Evolutionary conservation across 2,329 filamentous ascomycete genomes (phyloP).

Genomic region (Fusarium sp.): DNA sequence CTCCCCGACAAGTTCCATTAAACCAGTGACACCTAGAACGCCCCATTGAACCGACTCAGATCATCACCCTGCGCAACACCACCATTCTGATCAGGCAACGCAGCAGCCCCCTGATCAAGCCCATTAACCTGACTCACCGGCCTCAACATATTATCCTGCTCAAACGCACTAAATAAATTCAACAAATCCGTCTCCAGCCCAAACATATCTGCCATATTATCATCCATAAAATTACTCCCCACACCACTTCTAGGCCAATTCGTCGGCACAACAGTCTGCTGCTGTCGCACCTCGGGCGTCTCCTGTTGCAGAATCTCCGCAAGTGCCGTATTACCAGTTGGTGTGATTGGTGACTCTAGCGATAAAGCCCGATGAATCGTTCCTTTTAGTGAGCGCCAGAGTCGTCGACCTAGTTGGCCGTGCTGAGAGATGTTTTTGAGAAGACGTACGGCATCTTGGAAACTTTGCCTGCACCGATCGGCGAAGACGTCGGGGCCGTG

Average conservation of each 20-base stretch:
- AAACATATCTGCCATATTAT: background rate
- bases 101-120: background rate
- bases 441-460: background rate
- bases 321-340: rapidly evolving
- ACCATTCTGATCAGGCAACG: background rate
- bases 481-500: conserved; percentile 14
- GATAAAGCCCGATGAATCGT: conserved; percentile 7
- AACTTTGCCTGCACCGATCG: background rate
- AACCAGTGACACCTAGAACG: background rate
- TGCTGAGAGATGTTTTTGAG: conserved; percentile 1
- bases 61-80: background rate
- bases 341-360: background rate
- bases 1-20: background rate
- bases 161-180: conserved; percentile 17
- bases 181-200: conserved; percentile 10
- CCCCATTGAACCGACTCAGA: background rate
- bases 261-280: background rate
- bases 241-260: background rate
- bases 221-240: background rate
- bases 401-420: background rate
- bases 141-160: conserved; percentile 8
- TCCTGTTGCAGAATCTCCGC: background rate
- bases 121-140: background rate
- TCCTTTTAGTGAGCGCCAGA: conserved; percentile 9
- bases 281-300: background rate